These are phyloP conservation scores for Colletotrichum paranaense DNA, from an alignment of 2,329 filamentous ascomycete genomes.

Conservation along the genomic window DNA sequence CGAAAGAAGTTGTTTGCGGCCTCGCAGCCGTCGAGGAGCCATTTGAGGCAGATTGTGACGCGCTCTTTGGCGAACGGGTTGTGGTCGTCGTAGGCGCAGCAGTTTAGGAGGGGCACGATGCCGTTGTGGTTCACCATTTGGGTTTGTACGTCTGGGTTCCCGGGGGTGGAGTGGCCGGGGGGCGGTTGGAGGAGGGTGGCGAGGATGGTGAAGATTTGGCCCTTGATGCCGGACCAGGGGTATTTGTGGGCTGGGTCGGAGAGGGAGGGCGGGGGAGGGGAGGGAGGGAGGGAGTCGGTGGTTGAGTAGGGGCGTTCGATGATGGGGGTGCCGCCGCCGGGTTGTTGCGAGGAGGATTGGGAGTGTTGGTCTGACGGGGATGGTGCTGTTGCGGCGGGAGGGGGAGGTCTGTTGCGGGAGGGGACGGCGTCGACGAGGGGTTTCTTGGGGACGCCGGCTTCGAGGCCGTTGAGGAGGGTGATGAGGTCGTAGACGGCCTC, in stretches of 20 bases:
- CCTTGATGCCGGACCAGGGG: constrained; percentile 83
- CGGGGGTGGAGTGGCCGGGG: constrained; percentile 66
- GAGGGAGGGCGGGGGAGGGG: constrained; percentile 60
- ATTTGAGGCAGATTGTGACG: constrained; percentile 89
- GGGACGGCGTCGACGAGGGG: constrained; percentile 64
- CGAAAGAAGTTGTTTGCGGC: constrained; percentile 79
- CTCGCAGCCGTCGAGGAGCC: constrained; percentile 79
- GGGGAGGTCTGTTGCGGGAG: constrained; percentile 29
- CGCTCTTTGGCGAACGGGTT: constrained; percentile 96
- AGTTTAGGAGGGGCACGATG: constrained; percentile 88
- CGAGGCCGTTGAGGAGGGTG: constrained; percentile 86
- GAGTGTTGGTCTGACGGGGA: constrained; percentile 42
- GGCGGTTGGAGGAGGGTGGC: constrained; percentile 91
- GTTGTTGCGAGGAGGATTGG: constrained; percentile 38
- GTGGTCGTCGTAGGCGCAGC: constrained; percentile 90
- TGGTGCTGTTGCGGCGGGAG: constrained; percentile 31
- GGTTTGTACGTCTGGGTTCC: constrained; percentile 82
- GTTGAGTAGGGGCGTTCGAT: constrained; percentile 74
- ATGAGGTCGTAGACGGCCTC: constrained; percentile 91
- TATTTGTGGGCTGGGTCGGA: constrained; percentile 74
- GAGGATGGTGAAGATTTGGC: constrained; percentile 89
- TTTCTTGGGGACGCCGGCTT: constrained; percentile 88
- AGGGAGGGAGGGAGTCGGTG: constrained; percentile 46
- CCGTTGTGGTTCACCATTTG: constrained; percentile 89
- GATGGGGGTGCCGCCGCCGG: constrained; percentile 41